Evolutionary conservation across 768 basidiomycete genomes (phyloP), one percentile per base, ranked within the genome.

Genomic region (Tylopilus cervinicoccineus): DNA sequence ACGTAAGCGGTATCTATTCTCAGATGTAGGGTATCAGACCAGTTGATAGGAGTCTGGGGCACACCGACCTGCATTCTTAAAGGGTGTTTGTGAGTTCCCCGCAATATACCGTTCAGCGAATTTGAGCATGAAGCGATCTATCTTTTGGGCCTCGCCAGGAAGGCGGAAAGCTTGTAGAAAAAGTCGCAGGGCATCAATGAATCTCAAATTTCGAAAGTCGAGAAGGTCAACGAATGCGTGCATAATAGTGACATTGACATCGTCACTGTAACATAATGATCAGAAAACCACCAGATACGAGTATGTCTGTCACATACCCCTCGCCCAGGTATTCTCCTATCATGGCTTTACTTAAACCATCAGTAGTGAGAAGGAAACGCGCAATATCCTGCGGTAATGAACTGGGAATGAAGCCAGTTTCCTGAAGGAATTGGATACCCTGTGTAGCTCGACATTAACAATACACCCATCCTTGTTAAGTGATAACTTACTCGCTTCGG

Each of bases 281-380:
- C 37, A 60, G 52, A 31, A 13, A 36, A 29, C 2, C 14, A 17
- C 4, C 4, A 32, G 36, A 34, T 26, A 22, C 27, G 19, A 29
- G 20, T 17, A 26, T 2, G 39, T 27, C 8, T 34, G 8, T 19
- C 10, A 75, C 84, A 65, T 51, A 97, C 94, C 85, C 93, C 76
- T 98, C 96, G 31, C 96, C 96, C 5, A 99, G 75, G 67, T 96
- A 98, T 73, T 99, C 96, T 50, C 96, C 96, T 52, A 99, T 94
- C 84, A 92, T 89, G 9, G 86, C 77, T 68, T 99, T 99, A 67
- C 82, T 94, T 38, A 99, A 73, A 3, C 96, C 96, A 64, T 98
- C 95, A 2, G 92, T 92, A 27, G 78, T 76, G 20, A 92, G 75
- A 33, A 99, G 71, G 72, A 99, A 98, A 16, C 68, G 68, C 0